A percentile compares a stretch with the other conserved stretches of the same genome.
These are phyloP conservation scores for Nasturtium officinale DNA, from an alignment of 345 rosid species.

Conservation along the genomic window DNA sequence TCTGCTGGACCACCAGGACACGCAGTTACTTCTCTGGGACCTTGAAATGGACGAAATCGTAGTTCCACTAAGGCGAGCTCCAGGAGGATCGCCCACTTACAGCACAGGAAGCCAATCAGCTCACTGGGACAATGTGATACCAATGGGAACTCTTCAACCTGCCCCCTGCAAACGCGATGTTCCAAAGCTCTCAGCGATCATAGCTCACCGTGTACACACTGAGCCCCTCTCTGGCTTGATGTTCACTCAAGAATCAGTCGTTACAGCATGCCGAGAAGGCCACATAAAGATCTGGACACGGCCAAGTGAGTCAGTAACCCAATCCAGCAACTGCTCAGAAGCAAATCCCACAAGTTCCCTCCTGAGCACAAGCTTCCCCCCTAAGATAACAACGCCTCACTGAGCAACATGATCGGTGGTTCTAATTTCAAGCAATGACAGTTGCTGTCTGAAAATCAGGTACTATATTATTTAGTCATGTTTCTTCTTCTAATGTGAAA, in stretches of 20 bases:
- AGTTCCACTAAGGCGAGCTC: constrained; percentile 84
- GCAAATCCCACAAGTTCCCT: constrained; percentile 37
- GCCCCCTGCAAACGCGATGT: constrained; percentile 94
- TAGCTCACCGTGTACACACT: constrained; percentile 86
- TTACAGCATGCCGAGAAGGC: constrained; percentile 92
- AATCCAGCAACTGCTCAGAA: constrained; percentile 58
- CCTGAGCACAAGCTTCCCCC: constrained; percentile 57
- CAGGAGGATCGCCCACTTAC: constrained; percentile 97
- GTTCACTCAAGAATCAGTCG: constrained; percentile 86
- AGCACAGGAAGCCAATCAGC: constrained; percentile 97
- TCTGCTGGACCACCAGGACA: constrained; percentile 60
- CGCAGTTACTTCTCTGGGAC: constrained; percentile 96
- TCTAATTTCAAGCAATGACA: constrained; percentile 69
- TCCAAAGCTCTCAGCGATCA: constrained; percentile 88
- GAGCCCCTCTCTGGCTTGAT: constrained; percentile 93
- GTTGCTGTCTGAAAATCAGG: constrained; percentile 39
- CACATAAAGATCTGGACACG: constrained; percentile 95
- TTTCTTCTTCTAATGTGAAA: constrained; percentile 25
- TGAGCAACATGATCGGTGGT: constrained; percentile 60
- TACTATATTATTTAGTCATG: constrained; percentile 37
- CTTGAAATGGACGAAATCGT: constrained; percentile 97
- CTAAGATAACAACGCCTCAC: constrained; percentile 61
- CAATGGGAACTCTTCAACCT: constrained; percentile 83
- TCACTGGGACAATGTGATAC: constrained; percentile 87
- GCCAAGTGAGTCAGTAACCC: constrained; percentile 68